A percentile compares a stretch with the other conserved stretches of the same genome.
Conservation (phyloP, 2,329 filamentous ascomycete genomes). For the Colletotrichum siamense region DNA sequence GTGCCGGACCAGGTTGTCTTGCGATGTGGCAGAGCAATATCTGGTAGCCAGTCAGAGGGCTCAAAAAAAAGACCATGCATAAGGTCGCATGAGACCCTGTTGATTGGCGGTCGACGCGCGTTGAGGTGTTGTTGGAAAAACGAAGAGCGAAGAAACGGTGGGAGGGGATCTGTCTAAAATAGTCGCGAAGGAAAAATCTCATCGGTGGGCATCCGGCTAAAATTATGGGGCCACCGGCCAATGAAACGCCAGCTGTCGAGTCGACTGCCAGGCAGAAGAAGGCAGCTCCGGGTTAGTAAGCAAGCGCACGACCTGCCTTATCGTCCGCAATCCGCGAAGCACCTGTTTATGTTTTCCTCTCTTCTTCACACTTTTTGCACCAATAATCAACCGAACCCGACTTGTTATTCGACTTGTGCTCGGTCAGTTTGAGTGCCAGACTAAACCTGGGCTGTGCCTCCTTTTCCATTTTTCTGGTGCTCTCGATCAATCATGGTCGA, state of each 20-base stretch:
- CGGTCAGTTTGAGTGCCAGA: constrained; percentile 69
- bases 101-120: neutral
- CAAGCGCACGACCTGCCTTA: constrained; percentile 7
- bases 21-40: constrained; percentile 14
- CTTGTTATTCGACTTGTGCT: constrained; percentile 49
- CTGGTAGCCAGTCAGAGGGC: neutral
- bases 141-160: neutral
- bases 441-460: constrained; percentile 36
- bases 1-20: neutral
- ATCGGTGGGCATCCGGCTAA: neutral
- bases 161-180: neutral
- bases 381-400: constrained; percentile 66
- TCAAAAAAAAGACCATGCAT: constrained; percentile 5
- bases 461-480: constrained; percentile 25
- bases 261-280: neutral
- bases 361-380: constrained; percentile 54
- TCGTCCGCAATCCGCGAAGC: neutral
- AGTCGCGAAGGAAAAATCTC: neutral
- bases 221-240: neutral
- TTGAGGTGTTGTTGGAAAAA: neutral
- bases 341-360: constrained; percentile 22
- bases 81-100: neutral
- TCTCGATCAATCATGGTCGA: constrained; percentile 16
- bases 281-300: neutral
- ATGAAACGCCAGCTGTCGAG: neutral